Evolutionary conservation across 1,284 basidiomycete species (phyloP).

Genomic region (Sporisorium sorghi): DNA sequence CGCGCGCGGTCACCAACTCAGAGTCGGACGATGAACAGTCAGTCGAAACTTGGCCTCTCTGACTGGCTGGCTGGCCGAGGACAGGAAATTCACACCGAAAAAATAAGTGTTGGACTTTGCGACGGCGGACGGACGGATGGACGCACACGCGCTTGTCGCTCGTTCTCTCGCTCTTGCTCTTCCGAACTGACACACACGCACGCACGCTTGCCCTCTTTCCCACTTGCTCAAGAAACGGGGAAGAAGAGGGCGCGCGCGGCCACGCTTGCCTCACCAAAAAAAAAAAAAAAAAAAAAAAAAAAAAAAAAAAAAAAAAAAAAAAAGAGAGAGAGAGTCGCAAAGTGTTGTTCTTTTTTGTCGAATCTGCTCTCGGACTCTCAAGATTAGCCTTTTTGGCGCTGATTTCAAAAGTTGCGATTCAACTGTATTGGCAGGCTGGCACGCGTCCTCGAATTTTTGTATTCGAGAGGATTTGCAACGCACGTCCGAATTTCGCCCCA

Average conservation of each 20-base stretch:
- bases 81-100: not conserved
- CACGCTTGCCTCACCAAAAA: not conserved
- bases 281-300: no score
- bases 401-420: not conserved
- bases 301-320: no score
- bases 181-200: conserved; percentile 17
- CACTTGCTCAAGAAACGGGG: not conserved
- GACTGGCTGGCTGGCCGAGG: conserved; percentile 1
- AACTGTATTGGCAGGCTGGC: not conserved
- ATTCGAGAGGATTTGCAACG: conserved; percentile 9
- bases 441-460: not conserved
- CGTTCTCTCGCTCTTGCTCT: not conserved
- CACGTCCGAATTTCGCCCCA: conserved; percentile 9
- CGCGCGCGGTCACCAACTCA: not conserved
- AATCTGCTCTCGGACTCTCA: not conserved
- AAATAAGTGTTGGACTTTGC: conserved; percentile 46
- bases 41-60: no score
- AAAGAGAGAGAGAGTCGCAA: not conserved
- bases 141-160: not conserved
- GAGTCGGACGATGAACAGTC: no score
- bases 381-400: not conserved
- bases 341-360: conserved; percentile 25
- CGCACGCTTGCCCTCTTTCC: not conserved
- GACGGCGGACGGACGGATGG: not conserved
- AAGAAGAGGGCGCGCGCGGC: conserved; percentile 1